These are phyloP conservation scores for Clavispora phyllophila DNA, from an alignment of 805 yeast species.

Conservation along the genomic window DNA sequence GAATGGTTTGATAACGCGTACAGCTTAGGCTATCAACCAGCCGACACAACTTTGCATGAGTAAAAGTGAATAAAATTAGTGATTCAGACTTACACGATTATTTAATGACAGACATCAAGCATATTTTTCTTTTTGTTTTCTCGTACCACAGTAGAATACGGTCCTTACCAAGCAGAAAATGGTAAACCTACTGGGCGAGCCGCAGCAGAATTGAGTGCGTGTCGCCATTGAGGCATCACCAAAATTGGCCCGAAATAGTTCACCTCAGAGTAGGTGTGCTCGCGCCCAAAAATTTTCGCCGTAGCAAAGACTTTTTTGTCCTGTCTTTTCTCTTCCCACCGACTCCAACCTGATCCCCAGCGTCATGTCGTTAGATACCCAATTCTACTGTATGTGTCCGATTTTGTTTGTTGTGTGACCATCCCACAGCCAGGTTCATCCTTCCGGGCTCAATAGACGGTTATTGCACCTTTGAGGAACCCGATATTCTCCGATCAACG, in stretches of 20 bases:
- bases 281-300: conserved; percentile 14
- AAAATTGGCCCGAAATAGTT: not conserved
- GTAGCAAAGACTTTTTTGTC: not conserved
- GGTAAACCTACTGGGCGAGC: not conserved
- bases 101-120: not conserved
- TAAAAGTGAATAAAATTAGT: not conserved
- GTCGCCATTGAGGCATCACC: not conserved
- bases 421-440: too few relatives aligned
- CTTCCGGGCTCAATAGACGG: too few relatives aligned
- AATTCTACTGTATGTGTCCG: conserved; percentile 33
- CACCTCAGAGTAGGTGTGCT: not conserved
- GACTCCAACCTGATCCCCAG: not conserved
- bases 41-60: not conserved
- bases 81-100: not conserved
- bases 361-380: conserved; percentile 32
- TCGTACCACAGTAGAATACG: too few relatives aligned
- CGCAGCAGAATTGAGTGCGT: not conserved
- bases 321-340: not conserved
- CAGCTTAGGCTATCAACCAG: conserved; percentile 22
- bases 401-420: not conserved
- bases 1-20: conserved; percentile 33
- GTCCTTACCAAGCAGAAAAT: not conserved
- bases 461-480: not conserved
- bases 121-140: too few relatives aligned
- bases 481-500: not conserved